Conservation (phyloP, 108 stramenopile genomes). For the Nannochloropsis gaditana region DNA sequence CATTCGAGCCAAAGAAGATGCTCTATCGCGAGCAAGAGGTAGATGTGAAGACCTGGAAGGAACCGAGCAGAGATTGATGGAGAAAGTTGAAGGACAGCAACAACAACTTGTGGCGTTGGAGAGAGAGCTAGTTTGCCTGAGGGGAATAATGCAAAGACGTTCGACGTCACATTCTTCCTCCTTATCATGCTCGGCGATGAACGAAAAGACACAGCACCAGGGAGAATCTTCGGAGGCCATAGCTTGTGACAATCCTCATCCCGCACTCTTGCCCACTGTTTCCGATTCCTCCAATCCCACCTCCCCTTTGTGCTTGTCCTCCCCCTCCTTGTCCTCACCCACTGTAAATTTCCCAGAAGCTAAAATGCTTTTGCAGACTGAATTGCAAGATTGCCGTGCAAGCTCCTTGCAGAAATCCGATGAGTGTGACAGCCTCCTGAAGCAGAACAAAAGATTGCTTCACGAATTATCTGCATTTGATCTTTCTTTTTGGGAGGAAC, state of each 20-base stretch:
- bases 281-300: not conserved
- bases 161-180: not conserved
- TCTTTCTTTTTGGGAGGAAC: constrained; percentile 18
- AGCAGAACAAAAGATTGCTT: not conserved
- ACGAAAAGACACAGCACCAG: not conserved
- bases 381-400: not conserved
- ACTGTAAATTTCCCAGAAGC: not conserved
- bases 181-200: not conserved
- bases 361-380: not conserved
- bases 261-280: too few species aligned
- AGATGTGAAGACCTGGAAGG: constrained; percentile 1
- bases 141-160: not conserved
- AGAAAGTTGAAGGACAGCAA: not conserved
- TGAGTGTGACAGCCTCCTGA: not conserved
- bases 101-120: not conserved
- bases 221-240: not conserved
- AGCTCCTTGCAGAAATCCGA: not conserved
- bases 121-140: not conserved
- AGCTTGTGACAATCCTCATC: not conserved
- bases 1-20: not conserved
- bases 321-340: not conserved
- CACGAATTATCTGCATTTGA: constrained; percentile 18
- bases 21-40: not conserved
- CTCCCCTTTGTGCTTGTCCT: not conserved
- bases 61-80: not conserved